Evolutionary conservation across 1,139 yeast genomes (phyloP).

Genomic region (Yamadazyma taylorii): DNA sequence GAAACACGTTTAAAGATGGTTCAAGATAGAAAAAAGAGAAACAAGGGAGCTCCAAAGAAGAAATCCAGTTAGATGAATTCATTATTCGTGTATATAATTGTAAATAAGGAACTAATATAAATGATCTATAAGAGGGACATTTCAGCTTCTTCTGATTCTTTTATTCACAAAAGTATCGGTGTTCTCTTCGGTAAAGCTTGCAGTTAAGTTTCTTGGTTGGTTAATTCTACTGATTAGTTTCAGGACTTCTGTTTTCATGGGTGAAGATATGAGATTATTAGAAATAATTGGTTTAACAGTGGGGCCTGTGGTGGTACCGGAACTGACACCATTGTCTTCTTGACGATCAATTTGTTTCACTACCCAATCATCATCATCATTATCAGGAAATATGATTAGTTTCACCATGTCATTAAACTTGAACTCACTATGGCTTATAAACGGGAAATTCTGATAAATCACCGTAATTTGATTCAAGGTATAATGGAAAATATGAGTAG

Average conservation of each 20-base stretch:
- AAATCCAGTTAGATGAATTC: slow-evolving; percentile 25
- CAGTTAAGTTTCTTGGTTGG: not conserved
- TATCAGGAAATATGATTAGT: not conserved
- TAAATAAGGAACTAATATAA: slow-evolving; percentile 1
- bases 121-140: no score
- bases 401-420: not conserved
- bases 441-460: slow-evolving; percentile 4
- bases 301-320: no score
- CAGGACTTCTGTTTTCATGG: not conserved
- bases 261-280: not conserved
- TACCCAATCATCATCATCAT: not conserved
- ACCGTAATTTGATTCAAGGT: slow-evolving; percentile 7
- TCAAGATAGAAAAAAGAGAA: slow-evolving; percentile 76
- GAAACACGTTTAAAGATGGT: slow-evolving; percentile 66
- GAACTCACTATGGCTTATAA: not conserved
- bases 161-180: slow-evolving; percentile 18
- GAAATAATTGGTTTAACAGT: not conserved
- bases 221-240: not conserved
- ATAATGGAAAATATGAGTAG: slow-evolving; percentile 9
- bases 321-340: no score
- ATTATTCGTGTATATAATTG: slow-evolving; percentile 2
- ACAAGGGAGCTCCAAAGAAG: slow-evolving; percentile 91
- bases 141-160: slow-evolving; percentile 7
- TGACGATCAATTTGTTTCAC: not conserved
- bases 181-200: slow-evolving; percentile 6